Percentiles rank a stretch among this genome's conserved stretches.
phyloP scores from a whole-genome alignment of 495 filamentous ascomycete species.

The Penicillium goetzii region DNA sequence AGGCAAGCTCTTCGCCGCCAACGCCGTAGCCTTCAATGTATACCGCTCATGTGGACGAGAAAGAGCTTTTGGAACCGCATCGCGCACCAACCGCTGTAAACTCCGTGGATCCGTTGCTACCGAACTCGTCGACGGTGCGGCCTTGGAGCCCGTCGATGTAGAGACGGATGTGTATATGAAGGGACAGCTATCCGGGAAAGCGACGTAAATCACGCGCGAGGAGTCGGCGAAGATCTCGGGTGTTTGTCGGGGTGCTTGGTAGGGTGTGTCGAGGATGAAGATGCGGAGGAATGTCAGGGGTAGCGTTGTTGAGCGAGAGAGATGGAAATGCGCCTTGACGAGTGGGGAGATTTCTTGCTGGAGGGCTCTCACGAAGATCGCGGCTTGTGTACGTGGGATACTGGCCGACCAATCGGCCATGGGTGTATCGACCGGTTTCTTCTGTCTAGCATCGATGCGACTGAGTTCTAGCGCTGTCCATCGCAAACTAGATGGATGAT shows the following conservation, averaged over 20 bases:
- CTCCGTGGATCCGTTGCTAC: slow-evolving; percentile 59
- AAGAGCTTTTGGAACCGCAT: slow-evolving; percentile 77
- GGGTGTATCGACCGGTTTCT: neutral
- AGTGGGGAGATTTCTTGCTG: slow-evolving; percentile 71
- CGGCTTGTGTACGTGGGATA: slow-evolving; percentile 74
- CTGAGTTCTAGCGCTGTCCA: slow-evolving; percentile 73
- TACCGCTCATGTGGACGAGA: slow-evolving; percentile 71
- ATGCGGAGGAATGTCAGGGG: slow-evolving; percentile 74
- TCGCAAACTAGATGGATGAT: slow-evolving; percentile 70
- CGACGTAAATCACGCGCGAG: slow-evolving; percentile 71
- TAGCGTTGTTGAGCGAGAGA: slow-evolving; percentile 63
- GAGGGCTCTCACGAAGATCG: slow-evolving; percentile 73
- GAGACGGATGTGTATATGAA: slow-evolving; percentile 72
- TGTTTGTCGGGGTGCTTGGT: slow-evolving; percentile 54
- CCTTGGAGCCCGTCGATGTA: slow-evolving; percentile 37
- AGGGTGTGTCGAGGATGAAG: slow-evolving; percentile 73
- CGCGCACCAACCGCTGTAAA: slow-evolving; percentile 68
- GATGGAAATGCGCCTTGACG: slow-evolving; percentile 78
- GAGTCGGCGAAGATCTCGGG: slow-evolving; percentile 51
- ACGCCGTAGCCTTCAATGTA: slow-evolving; percentile 62
- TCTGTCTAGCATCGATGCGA: slow-evolving; percentile 36
- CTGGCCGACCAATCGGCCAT: slow-evolving; percentile 46
- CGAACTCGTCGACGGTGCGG: slow-evolving; percentile 24
- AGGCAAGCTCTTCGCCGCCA: slow-evolving; percentile 69
- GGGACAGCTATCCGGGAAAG: slow-evolving; percentile 77